Evolutionary conservation across 495 filamentous ascomycete genomes (phyloP).

Genomic region (Aspergillus nidulans): DNA sequence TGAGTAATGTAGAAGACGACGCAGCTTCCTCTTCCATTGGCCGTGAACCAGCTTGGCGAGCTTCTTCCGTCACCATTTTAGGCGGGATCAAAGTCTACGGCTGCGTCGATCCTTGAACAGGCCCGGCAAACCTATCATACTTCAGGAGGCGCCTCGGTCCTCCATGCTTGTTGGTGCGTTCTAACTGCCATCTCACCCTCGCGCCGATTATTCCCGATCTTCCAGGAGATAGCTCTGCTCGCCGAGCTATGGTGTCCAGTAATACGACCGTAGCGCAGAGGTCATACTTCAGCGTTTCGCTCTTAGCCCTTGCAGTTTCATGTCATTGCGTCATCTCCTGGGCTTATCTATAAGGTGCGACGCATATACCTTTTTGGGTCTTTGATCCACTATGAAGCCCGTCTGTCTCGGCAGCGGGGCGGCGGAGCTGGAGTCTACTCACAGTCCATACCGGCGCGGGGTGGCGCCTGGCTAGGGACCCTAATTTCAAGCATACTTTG

Average conservation of each 20-base stretch:
- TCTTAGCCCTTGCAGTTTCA: background rate
- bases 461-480: slow-evolving; percentile 1
- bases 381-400: background rate
- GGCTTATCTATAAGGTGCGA: background rate
- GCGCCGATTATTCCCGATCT: slow-evolving; percentile 4
- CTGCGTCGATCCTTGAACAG: slow-evolving; percentile 6
- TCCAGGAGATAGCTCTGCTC: background rate
- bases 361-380: background rate
- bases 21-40: slow-evolving; percentile 7
- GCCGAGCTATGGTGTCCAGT: background rate
- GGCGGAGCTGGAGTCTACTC: background rate
- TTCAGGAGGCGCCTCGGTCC: background rate
- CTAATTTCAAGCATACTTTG: background rate
- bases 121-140: slow-evolving; percentile 1
- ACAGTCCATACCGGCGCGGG: slow-evolving; percentile 1
- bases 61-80: background rate
- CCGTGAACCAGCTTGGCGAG: slow-evolving; percentile 4
- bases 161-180: background rate
- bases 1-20: background rate
- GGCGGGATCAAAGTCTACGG: background rate
- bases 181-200: background rate
- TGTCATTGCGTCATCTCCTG: background rate
- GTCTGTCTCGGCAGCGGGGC: slow-evolving; percentile 3
- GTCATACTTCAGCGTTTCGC: background rate
- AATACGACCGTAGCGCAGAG: background rate